These are phyloP conservation scores for Metschnikowia baotianmanensis DNA, from an alignment of 805 yeast species.

Conservation along the genomic window DNA sequence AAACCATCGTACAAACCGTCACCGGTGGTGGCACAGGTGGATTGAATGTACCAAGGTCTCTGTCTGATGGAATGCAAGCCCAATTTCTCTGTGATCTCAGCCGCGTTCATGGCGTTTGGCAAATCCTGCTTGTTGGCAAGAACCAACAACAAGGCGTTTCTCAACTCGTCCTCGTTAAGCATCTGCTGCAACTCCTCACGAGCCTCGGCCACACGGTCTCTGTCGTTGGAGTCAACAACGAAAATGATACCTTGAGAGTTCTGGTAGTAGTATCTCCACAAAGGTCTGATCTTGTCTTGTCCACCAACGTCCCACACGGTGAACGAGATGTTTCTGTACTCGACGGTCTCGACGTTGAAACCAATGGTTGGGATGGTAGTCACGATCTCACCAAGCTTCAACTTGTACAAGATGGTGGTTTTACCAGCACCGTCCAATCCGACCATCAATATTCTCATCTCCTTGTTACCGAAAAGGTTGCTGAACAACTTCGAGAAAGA, in stretches of 20 bases:
- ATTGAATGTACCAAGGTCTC: constrained; percentile 99
- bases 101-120: constrained; percentile 99
- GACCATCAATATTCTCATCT: constrained; percentile 97
- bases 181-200: constrained; percentile 98
- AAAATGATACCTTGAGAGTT: constrained; percentile 98
- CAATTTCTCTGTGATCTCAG: constrained; percentile 95
- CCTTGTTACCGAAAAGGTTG: constrained; percentile 96
- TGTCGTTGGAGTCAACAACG: constrained; percentile 96
- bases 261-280: constrained; percentile 99
- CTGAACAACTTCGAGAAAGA: constrained; percentile 90
- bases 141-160: constrained; percentile 92
- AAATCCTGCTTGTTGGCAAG: constrained; percentile 98
- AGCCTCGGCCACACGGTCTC: constrained; percentile 97
- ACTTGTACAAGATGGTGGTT: constrained; percentile 92
- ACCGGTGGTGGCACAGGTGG: constrained; percentile 99
- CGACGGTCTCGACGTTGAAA: constrained; percentile 96
- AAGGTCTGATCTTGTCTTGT: constrained; percentile 97
- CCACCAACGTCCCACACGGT: constrained; percentile 99
- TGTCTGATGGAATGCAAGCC: constrained; percentile 97
- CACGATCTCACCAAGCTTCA: constrained; percentile 93
- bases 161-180: constrained; percentile 97
- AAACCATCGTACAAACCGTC: constrained; percentile 61
- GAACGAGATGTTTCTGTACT: constrained; percentile 93
- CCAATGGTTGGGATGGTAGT: constrained; percentile 97
- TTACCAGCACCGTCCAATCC: constrained; percentile 99